Base-by-base conservation (phyloP, 768 basidiomycete species). In the Thelephora ganbajun region DNA sequence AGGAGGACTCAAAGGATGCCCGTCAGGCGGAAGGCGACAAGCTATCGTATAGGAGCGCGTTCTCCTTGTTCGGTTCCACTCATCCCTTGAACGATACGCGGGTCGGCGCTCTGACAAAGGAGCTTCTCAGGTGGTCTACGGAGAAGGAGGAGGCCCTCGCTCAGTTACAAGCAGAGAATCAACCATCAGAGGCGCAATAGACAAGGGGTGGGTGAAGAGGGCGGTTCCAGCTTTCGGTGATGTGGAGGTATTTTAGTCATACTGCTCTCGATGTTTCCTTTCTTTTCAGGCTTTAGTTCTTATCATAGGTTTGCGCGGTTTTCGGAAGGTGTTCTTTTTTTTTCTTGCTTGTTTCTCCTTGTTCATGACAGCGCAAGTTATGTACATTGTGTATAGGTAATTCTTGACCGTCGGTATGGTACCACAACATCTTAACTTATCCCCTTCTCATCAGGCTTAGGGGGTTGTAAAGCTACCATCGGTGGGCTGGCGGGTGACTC, bases 61-160 rank as follows among this genome's bases (percentile, higher is more conserved):
- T 39, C 19, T 19, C 6, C 46, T 33, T 37, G 6, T 49, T 37
- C 36, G 76, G 80, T 20, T 61, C 68, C 13, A 65, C 67, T 9
- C 89, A 92, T 63, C 89, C 88, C 2, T 69, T 83, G 18, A 74
- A 77, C 43, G 74, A 78, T 52, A 68, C 74, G 42, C 72, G 90
- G 39, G 69, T 84, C 11, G 64, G 70, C 52, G 67, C 70, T 37
- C 67, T 91, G 45, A 72, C 70, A 56, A 63, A 68, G 22, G 90
- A 93, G 66, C 68, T 93, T 30, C 63, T 65, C 23, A 66, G 80
- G 37, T 93, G 89, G 90, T 76, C 79, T 57, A 54, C 61, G 18
- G 79, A 74, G 55, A 63, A 75, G 42, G 48, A 45, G 53, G 53
- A 50, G 5, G 56, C 51, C 39, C 22, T 41, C 16, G 14, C 39